Conservation (phyloP, 108 stramenopile genomes). For the Fragilariopsis cylindrus region DNA sequence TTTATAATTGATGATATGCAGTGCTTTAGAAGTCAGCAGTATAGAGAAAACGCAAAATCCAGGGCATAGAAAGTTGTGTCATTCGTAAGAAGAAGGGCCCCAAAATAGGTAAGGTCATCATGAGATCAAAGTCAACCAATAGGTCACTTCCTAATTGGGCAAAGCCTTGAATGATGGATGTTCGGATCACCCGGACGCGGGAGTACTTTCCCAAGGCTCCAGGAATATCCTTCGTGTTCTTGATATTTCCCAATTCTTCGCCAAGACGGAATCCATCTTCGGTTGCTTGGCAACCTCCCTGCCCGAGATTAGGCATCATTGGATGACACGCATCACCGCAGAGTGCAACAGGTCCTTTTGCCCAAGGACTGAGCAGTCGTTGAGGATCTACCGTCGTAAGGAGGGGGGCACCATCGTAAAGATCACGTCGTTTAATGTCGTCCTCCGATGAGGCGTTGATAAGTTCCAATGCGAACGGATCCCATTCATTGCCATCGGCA, state of each 20-base stretch:
- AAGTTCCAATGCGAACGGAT: conserved; percentile 88
- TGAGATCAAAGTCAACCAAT: conserved; percentile 90
- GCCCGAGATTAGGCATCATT: conserved; percentile 93
- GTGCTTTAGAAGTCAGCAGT: conserved; percentile 80
- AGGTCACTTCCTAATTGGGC: conserved; percentile 90
- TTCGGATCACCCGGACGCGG: conserved; percentile 70
- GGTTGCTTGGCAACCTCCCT: conserved; percentile 96
- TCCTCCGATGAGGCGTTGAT: conserved; percentile 90
- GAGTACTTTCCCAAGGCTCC: conserved; percentile 71
- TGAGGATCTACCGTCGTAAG: conserved; percentile 62
- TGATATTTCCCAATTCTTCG: conserved; percentile 84
- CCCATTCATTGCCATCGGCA: conserved; percentile 89
- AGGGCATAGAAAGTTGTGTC: conserved; percentile 92
- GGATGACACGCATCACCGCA: conserved; percentile 97
- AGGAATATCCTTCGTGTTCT: conserved; percentile 70
- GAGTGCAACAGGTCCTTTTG: conserved; percentile 85
- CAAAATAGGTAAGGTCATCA: conserved; percentile 92
- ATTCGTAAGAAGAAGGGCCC: conserved; percentile 92
- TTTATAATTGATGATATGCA: background rate
- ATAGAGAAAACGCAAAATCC: conserved; percentile 86
- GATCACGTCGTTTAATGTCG: conserved; percentile 94
- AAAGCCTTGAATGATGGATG: conserved; percentile 83
- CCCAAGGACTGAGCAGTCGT: conserved; percentile 76
- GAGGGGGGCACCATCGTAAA: conserved; percentile 95
- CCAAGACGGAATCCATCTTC: conserved; percentile 95